Evolutionary conservation across 176 grass and related monocot genomes (phyloP), one percentile per base, ranked within the genome.

Genomic region (Cymbopogon citratus): DNA sequence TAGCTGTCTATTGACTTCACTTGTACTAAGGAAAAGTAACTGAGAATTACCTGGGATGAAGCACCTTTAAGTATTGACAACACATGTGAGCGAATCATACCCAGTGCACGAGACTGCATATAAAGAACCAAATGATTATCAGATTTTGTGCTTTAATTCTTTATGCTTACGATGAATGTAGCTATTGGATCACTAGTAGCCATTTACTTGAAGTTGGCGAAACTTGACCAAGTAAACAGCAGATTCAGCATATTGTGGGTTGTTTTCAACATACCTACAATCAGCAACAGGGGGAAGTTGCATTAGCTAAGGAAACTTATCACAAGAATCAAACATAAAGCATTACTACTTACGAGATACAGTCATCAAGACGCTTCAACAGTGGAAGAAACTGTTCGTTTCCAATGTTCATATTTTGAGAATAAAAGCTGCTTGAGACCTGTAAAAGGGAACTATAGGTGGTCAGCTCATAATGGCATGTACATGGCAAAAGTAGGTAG

Each of bases 161-260:
- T 81, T 28, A 51, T 65, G 41, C 16, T 38, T 64, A 63, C n/a
- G n/a, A n/a, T 15, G 63, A 74, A 83, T 83, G 75, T 77, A 81
- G 24, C 66, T 62, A n/a, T 33, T 72, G 14, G 29, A 52, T 65
- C n/a, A 54, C 34, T 23, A 78, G 29, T 66, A 78, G 64, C 25
- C 43, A 54, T 67, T 81, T 83, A 95, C 95, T 85, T 98, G 95
- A 75, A 98, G 90, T 83, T 98, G 95, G 49, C 90, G 88, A 80
- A 99, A 93, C 76, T 99, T 93, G 62, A 99, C 97, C 74, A 99
- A 96, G 74, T 99, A 99, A 87, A 99, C 97, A 85, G 88, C 81
- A 80, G 97, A 99, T 87, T 99, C 97, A 27, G 89, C 92, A 90
- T 99, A 99, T 66, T 95, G 97, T 85, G 91, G 89, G 84, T 99